phyloP scores from a whole-genome alignment of 768 basidiomycete species.

The Mycena olivaceomarginata region DNA sequence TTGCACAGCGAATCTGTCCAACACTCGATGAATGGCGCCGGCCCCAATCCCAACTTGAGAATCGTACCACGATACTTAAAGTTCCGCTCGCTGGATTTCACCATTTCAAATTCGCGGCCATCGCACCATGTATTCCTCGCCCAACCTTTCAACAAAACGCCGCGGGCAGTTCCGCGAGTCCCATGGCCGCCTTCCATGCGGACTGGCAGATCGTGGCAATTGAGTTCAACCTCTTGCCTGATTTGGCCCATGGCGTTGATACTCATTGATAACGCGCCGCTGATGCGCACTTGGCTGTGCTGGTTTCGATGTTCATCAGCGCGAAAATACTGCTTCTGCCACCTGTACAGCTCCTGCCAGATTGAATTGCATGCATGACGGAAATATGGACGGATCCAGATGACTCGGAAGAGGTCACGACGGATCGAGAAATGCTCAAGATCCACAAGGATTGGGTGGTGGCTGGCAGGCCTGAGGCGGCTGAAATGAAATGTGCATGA shows the following conservation, averaged over 20 bases:
- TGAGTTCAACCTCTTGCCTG: not conserved
- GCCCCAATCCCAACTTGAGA: not conserved
- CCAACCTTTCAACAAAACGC: conserved; percentile 1
- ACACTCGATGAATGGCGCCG: not conserved
- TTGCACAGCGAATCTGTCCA: conserved; percentile 19
- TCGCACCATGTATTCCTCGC: not conserved
- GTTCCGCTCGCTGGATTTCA: not conserved
- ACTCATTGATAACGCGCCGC: conserved; percentile 25
- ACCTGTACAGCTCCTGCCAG: too few relatives aligned
- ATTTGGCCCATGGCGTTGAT: conserved; percentile 10
- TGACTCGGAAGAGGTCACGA: too few relatives aligned
- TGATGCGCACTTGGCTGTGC: conserved; percentile 20
- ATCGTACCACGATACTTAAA: not conserved
- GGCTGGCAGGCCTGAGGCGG: too few relatives aligned
- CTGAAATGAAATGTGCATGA: too few relatives aligned
- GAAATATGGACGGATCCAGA: too few relatives aligned
- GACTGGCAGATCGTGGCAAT: conserved; percentile 35
- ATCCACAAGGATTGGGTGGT: too few relatives aligned
- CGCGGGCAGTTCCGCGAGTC: not conserved
- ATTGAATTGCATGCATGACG: too few relatives aligned
- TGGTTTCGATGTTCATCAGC: conserved; percentile 8
- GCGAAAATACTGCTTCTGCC: too few relatives aligned
- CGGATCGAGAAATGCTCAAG: too few relatives aligned
- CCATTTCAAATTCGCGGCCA: not conserved
- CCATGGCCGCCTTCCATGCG: conserved; percentile 2